These are phyloP conservation scores for Candida jianshihensis DNA, from an alignment of 805 yeast species.

Conservation along the genomic window DNA sequence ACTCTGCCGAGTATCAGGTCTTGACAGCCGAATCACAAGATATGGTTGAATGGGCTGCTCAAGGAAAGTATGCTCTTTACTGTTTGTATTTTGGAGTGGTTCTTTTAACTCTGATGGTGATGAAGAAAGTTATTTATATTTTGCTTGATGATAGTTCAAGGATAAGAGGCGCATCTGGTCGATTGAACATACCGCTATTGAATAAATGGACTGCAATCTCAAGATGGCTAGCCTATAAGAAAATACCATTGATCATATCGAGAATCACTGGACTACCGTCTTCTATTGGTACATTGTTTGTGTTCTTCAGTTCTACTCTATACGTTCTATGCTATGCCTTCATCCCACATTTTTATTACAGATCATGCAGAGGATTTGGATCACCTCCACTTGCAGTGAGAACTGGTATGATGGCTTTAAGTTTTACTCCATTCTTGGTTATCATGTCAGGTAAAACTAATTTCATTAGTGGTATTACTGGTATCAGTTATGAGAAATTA, in stretches of 20 bases:
- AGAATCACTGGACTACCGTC: constrained; percentile 31
- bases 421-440: constrained; percentile 43
- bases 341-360: constrained; percentile 43
- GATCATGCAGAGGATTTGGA: constrained; percentile 49
- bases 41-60: constrained; percentile 2
- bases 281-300: constrained; percentile 29
- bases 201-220: constrained; percentile 23
- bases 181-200: neutral
- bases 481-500: constrained; percentile 48
- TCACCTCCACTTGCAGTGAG: constrained; percentile 52
- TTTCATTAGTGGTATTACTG: constrained; percentile 40
- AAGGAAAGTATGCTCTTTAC: constrained; percentile 10
- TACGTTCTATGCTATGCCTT: constrained; percentile 28
- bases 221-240: constrained; percentile 27
- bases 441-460: constrained; percentile 48
- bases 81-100: constrained; percentile 13
- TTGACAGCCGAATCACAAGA: too few relatives aligned
- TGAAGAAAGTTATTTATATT: constrained; percentile 8
- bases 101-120: constrained; percentile 4
- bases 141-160: constrained; percentile 11
- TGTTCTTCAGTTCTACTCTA: constrained; percentile 27
- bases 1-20: too few relatives aligned
- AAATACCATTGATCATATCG: constrained; percentile 25
- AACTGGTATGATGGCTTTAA: constrained; percentile 44
- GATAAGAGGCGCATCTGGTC: neutral